These are phyloP conservation scores for Cladosporium sp. DNA, from an alignment of 2,329 filamentous ascomycete genomes.

Conservation along the genomic window DNA sequence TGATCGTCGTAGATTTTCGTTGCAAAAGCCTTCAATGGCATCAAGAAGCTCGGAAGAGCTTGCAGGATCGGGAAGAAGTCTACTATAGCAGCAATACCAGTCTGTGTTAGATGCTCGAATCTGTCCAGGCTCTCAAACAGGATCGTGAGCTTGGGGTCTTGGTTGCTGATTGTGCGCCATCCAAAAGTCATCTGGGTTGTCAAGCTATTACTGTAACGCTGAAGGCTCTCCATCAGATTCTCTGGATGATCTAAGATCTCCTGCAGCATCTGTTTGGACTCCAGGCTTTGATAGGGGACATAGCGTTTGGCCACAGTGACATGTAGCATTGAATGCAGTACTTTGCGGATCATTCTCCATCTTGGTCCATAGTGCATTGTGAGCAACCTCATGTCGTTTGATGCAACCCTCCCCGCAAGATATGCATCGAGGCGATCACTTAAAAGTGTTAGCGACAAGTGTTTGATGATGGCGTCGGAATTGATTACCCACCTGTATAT, in stretches of 20 bases:
- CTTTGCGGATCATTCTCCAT: slow-evolving; percentile 40
- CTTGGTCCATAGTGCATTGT: slow-evolving; percentile 23
- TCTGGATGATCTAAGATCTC: slow-evolving; percentile 48
- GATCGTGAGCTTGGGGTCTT: slow-evolving; percentile 45
- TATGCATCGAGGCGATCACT: slow-evolving; percentile 21
- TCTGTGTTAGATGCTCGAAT: slow-evolving; percentile 42
- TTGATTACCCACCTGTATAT: slow-evolving; percentile 21
- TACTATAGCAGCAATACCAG: slow-evolving; percentile 43
- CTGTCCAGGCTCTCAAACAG: slow-evolving; percentile 45
- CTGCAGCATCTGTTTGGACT: slow-evolving; percentile 54
- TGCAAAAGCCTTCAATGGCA: slow-evolving; percentile 19
- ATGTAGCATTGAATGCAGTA: slow-evolving; percentile 50
- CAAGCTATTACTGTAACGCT: slow-evolving; percentile 51
- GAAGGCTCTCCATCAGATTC: slow-evolving; percentile 45
- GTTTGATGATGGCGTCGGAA: not conserved
- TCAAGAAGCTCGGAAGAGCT: slow-evolving; percentile 41
- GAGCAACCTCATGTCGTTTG: slow-evolving; percentile 19
- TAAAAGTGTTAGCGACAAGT: not conserved
- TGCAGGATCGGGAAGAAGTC: slow-evolving; percentile 49
- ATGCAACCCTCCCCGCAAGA: slow-evolving; percentile 9
- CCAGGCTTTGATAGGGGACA: slow-evolving; percentile 55
- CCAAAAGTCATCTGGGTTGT: slow-evolving; percentile 52
- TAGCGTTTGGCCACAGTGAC: slow-evolving; percentile 46
- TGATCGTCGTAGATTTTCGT: slow-evolving; percentile 14
- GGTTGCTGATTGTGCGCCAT: slow-evolving; percentile 39